Evolutionary conservation across 2,329 filamentous ascomycete species (phyloP).

Genomic region (Curvularia eragrostidis): DNA sequence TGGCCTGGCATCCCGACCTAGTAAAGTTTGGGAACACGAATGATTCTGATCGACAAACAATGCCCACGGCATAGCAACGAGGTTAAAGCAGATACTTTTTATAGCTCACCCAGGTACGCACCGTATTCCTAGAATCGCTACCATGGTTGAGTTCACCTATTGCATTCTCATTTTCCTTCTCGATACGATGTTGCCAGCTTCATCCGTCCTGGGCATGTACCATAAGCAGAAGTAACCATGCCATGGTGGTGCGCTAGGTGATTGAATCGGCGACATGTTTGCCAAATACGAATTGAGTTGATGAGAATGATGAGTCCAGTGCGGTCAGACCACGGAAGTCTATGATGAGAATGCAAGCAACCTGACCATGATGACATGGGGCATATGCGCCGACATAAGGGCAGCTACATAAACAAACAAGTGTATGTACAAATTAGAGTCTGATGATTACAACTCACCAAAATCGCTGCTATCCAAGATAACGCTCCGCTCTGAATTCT

Average conservation of each 20-base stretch:
- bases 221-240: neutral
- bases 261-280: neutral
- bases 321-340: neutral
- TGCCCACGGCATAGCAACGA: neutral
- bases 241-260: neutral
- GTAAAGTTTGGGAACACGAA: neutral
- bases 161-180: neutral
- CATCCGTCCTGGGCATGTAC: too few species aligned
- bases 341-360: neutral
- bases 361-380: neutral
- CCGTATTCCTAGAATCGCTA: neutral
- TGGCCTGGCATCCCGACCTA: neutral
- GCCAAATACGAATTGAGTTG: neutral
- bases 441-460: too few species aligned
- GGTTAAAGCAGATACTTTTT: neutral
- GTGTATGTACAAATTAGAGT: neutral
- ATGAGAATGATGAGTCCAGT: neutral
- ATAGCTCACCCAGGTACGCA: neutral
- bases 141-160: neutral
- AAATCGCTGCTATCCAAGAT: too few species aligned
- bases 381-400: neutral
- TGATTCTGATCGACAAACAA: neutral
- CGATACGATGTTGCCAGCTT: neutral
- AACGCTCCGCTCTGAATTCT: too few species aligned
- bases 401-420: neutral